Conservation (phyloP, 176 grass and related monocot species). For the Carex scoparia region DNA sequence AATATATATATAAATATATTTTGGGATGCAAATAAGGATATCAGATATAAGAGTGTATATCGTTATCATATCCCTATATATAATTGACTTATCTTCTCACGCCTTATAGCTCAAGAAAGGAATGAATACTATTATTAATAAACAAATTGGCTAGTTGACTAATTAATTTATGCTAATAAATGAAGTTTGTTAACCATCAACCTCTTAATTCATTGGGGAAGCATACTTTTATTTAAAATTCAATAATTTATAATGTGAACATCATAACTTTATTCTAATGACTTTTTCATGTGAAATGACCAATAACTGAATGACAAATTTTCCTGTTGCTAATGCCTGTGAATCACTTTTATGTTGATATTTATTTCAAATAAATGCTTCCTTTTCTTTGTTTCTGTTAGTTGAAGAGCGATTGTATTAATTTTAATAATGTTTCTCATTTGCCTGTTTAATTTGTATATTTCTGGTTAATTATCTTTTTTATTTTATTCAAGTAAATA, state of each 20-base stretch:
- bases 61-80: neutral
- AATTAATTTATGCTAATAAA: constrained; percentile 4
- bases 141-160: constrained; percentile 8
- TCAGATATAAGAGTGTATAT: neutral
- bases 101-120: constrained; percentile 1
- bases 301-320: neutral
- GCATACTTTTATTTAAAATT: neutral
- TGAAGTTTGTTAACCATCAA: neutral
- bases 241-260: neutral
- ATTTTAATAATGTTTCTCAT: neutral
- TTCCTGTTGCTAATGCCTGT: neutral
- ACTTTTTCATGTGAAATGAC: neutral
- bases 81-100: neutral
- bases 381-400: neutral
- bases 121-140: neutral
- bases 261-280: neutral
- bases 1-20: neutral
- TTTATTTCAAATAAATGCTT: neutral
- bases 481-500: neutral
- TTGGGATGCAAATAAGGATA: neutral
- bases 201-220: neutral
- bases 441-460: neutral
- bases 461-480: neutral
- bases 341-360: neutral
- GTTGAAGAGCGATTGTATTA: neutral